phyloP scores from a whole-genome alignment of 345 rosid genomes.

The Camelina hispida region DNA sequence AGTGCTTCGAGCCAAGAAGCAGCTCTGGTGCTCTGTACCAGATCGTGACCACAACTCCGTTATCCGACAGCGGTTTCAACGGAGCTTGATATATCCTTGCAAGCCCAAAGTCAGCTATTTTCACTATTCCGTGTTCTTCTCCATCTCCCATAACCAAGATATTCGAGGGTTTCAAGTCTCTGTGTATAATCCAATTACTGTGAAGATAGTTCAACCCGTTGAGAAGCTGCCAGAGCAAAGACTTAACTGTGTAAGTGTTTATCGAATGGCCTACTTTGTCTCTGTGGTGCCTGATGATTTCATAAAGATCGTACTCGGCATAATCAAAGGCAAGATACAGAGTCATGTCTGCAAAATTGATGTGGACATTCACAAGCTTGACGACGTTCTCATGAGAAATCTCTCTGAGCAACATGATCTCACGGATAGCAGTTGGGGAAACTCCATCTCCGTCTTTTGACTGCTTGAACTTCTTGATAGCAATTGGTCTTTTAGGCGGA shows the following conservation, averaged over 20 bases:
- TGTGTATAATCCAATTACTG: constrained; percentile 98
- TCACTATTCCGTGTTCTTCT: constrained; percentile 95
- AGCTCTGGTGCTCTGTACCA: constrained; percentile 99
- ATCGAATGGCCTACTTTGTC: constrained; percentile 73
- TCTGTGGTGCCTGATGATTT: constrained; percentile 92
- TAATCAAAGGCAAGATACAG: constrained; percentile 94
- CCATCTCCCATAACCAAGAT: constrained; percentile 99
- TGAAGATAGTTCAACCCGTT: constrained; percentile 97
- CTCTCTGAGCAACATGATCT: constrained; percentile 97
- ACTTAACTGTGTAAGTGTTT: constrained; percentile 86
- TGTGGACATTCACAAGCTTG: constrained; percentile 97
- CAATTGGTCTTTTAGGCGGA: constrained; percentile 77
- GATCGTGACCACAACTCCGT: constrained; percentile 98
- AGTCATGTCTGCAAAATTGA: constrained; percentile 93
- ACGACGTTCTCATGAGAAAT: constrained; percentile 95
- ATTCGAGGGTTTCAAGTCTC: constrained; percentile 97
- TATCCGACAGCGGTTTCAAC: constrained; percentile 74
- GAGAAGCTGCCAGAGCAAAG: constrained; percentile 97
- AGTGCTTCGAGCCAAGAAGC: constrained; percentile 98
- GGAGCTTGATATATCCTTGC: constrained; percentile 98
- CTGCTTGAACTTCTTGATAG: constrained; percentile 98
- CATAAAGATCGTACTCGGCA: constrained; percentile 95
- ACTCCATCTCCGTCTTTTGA: constrained; percentile 99
- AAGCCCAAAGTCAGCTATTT: constrained; percentile 97
- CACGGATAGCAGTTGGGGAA: constrained; percentile 99